Conservation (phyloP, 176 grass and related monocot genomes). For the Oryza officinalis region DNA sequence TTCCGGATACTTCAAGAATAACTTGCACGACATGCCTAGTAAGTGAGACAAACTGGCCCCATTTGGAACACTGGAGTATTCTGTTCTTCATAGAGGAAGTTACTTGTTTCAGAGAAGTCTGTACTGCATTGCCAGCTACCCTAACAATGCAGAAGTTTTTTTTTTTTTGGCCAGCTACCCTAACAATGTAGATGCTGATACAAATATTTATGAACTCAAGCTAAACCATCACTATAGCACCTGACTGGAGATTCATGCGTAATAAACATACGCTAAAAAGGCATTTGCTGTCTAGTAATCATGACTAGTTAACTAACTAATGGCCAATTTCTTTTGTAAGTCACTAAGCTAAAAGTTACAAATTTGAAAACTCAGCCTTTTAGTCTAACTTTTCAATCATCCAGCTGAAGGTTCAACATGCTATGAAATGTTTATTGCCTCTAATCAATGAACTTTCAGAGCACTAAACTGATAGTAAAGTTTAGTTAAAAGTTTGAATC, state of each 20-base stretch:
- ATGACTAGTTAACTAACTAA: background rate
- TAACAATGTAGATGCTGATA: background rate
- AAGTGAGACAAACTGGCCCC: slow-evolving; percentile 31
- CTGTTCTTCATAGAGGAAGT: background rate
- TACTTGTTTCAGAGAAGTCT: background rate
- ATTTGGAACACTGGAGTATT: background rate
- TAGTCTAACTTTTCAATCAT: background rate
- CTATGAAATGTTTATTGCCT: background rate
- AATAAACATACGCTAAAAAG: background rate
- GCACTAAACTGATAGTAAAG: background rate
- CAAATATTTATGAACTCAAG: slow-evolving; percentile 2
- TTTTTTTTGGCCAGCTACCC: no score
- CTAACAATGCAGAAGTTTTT: background rate
- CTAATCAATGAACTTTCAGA: background rate
- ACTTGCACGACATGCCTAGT: slow-evolving; percentile 44
- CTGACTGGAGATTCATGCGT: background rate
- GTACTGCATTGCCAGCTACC: background rate
- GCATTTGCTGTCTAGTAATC: background rate
- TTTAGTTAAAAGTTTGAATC: background rate
- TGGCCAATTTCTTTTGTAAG: background rate
- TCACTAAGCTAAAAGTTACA: background rate
- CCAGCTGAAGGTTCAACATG: background rate
- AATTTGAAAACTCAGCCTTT: background rate
- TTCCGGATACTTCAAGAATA: slow-evolving; percentile 45
- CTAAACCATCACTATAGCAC: background rate